Evolutionary conservation across 805 yeast species (phyloP).

Genomic region (Wickerhamiella kurtzmanii): DNA sequence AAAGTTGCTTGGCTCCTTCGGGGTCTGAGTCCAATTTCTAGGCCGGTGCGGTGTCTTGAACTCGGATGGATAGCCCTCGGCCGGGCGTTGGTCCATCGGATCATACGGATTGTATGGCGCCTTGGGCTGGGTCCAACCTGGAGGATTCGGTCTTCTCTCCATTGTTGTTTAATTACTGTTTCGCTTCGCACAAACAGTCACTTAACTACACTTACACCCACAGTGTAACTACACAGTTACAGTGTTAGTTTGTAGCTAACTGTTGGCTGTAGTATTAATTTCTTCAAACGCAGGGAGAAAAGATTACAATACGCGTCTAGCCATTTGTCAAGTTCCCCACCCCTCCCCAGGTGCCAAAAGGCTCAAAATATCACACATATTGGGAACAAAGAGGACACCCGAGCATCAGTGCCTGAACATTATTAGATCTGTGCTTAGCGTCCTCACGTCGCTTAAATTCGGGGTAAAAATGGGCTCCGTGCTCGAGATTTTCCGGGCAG

Average conservation of each 20-base stretch:
- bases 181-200: no score
- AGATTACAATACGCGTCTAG: neutral
- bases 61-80: constrained; percentile 79
- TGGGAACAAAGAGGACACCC: no score
- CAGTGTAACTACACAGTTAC: no score
- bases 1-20: constrained; percentile 53
- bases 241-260: no score
- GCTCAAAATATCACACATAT: no score
- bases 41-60: constrained; percentile 51
- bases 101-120: constrained; percentile 84
- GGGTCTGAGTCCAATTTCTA: constrained; percentile 43
- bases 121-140: constrained; percentile 66
- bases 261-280: no score
- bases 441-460: no score
- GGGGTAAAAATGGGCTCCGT: neutral
- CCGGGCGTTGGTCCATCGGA: constrained; percentile 59
- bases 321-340: neutral
- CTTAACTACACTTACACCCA: no score
- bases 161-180: constrained; percentile 13
- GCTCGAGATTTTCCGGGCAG: constrained; percentile 26
- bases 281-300: no score
- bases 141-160: constrained; percentile 59
- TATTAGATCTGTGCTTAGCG: no score
- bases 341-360: no score
- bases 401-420: no score